A percentile compares a stretch with the other conserved stretches of the same genome.
Evolutionary conservation across 352 stramenopile species (phyloP).

Genomic region (Peronosclerospora sorghi): DNA sequence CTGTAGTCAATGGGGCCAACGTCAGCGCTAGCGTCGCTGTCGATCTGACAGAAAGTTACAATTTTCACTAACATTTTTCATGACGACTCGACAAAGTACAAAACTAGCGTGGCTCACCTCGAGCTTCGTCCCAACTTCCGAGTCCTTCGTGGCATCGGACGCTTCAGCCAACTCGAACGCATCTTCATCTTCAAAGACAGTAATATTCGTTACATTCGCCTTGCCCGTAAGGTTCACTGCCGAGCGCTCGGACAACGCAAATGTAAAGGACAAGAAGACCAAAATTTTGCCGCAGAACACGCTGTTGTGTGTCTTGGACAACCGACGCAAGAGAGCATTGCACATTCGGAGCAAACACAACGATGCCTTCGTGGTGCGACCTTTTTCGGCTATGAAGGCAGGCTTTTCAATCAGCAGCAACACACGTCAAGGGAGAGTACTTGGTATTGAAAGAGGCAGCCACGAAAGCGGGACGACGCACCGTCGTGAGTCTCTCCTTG

Average conservation of each 20-base stretch:
- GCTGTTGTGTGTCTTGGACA: slow-evolving; percentile 85
- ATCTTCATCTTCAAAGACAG: slow-evolving; percentile 66
- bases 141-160: slow-evolving; percentile 28
- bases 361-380: slow-evolving; percentile 66
- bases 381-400: slow-evolving; percentile 57
- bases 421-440: background rate
- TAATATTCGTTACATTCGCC: slow-evolving; percentile 72
- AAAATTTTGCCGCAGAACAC: slow-evolving; percentile 85
- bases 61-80: background rate
- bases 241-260: slow-evolving; percentile 74
- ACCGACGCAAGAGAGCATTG: slow-evolving; percentile 70
- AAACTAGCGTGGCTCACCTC: slow-evolving; percentile 15
- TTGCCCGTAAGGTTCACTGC: slow-evolving; percentile 76
- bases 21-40: slow-evolving; percentile 32
- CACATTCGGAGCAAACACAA: slow-evolving; percentile 73
- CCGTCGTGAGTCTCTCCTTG: slow-evolving; percentile 61
- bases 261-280: slow-evolving; percentile 80
- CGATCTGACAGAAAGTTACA: slow-evolving; percentile 23
- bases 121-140: slow-evolving; percentile 13
- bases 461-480: slow-evolving; percentile 5
- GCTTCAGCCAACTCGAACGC: slow-evolving; percentile 57
- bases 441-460: background rate
- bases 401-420: slow-evolving; percentile 17
- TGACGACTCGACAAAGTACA: background rate
- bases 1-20: slow-evolving; percentile 80